Evolutionary conservation across 176 grass and related monocot species (phyloP).

Genomic region (Aegilops sharonensis): DNA sequence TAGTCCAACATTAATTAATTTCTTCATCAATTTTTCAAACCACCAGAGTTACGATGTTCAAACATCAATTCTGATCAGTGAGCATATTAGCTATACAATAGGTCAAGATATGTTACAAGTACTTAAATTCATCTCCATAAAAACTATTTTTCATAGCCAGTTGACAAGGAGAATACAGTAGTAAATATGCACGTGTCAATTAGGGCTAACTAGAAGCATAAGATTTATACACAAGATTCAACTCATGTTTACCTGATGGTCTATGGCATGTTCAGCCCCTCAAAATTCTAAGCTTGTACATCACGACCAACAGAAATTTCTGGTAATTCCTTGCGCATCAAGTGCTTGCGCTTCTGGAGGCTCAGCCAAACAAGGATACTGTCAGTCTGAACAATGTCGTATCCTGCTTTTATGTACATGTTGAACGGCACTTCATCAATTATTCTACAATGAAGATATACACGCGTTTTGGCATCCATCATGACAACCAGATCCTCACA

Average conservation of each 20-base stretch:
- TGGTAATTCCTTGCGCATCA: slow-evolving; percentile 71
- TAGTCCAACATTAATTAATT: neutral
- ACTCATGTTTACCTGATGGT: slow-evolving; percentile 37
- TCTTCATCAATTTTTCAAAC: neutral
- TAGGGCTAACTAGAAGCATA: slow-evolving; percentile 5
- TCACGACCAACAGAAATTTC: slow-evolving; percentile 26
- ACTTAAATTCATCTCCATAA: neutral
- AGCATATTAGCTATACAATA: neutral
- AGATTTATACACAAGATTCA: slow-evolving; percentile 32
- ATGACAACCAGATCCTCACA: slow-evolving; percentile 66
- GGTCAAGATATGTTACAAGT: neutral
- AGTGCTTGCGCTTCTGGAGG: slow-evolving; percentile 73
- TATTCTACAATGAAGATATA: slow-evolving; percentile 88
- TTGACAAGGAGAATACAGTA: neutral
- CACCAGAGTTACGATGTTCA: neutral
- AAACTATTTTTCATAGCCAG: neutral
- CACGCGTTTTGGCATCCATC: slow-evolving; percentile 57
- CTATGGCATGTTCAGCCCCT: neutral
- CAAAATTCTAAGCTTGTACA: slow-evolving; percentile 21
- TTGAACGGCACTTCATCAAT: slow-evolving; percentile 66
- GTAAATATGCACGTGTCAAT: neutral
- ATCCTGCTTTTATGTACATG: slow-evolving; percentile 82
- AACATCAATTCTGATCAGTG: neutral
- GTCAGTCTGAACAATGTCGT: slow-evolving; percentile 53
- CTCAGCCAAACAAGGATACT: slow-evolving; percentile 79